Evolutionary conservation across 345 rosid species (phyloP), one percentile per base, ranked within the genome.

Genomic region (Noccaea caerulescens): DNA sequence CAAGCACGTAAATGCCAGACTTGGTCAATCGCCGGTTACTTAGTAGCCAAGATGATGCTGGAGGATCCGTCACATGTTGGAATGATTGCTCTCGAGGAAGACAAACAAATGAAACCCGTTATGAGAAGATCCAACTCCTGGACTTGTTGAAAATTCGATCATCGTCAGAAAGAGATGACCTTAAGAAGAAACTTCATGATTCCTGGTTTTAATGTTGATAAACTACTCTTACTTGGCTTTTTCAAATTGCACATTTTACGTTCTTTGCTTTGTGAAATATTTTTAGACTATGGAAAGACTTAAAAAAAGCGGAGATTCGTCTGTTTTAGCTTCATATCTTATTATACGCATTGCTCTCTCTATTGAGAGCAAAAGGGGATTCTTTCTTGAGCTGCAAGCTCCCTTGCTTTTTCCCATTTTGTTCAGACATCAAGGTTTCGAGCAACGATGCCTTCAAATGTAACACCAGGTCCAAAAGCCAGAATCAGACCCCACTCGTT

Each of bases 391-490:
- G 64, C 10, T 37, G 68, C 79, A 75, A 75, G 13, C 34, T 55
- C 72, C 12, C 7, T 41, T 33, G 50, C 4, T 51, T 18, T 43
- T 2, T 44, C 12, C 39, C 20, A 1, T 16, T 13, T 45, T 38
- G 37, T 58, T 81, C 63, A 80, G 57, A 79, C 56, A 8, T 84
- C 72, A 47, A 92, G 88, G 79, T 92, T 88, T 78, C 98, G 82
- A 25, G 95, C 98, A 34, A 91, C 89, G 67, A 93, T 87, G 56
- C 98, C 98, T 79, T 91, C 98, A n/a, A 95, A 88, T 58, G 98
- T 95, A 62, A 95, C 81, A 58, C 99, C 99, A 3, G 99, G 99
- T 50, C 99, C 98, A 54, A 95, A 94, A 41, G 98, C 99, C 32
- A 92, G 84, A 27, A 88, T 83, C 75, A 95, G 71, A 6, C 99